A percentile compares a stretch with the other conserved stretches of the same genome.
phyloP scores from a whole-genome alignment of 2,329 filamentous ascomycete species.

The Pochonia chlamydosporia region DNA sequence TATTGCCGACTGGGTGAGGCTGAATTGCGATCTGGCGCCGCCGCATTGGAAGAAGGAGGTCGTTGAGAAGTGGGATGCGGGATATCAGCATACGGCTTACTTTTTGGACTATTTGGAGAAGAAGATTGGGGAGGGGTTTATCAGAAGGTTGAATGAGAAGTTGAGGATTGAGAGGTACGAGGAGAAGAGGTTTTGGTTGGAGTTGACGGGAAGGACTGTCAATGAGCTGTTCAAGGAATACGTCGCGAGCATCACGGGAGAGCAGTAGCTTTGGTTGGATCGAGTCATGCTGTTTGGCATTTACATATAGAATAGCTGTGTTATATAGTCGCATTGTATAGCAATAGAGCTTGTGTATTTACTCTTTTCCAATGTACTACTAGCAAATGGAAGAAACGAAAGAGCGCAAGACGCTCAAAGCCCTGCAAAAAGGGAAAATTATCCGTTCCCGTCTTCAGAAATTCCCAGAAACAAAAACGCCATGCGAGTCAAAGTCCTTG shows the following conservation, averaged over 20 bases:
- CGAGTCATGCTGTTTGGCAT: too few species aligned
- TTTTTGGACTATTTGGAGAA: slow-evolving; percentile 83
- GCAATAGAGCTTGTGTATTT: background rate
- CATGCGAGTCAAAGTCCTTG: too few species aligned
- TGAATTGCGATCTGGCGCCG: slow-evolving; percentile 66
- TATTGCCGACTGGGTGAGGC: slow-evolving; percentile 85
- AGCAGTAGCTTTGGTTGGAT: too few species aligned
- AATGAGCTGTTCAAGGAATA: slow-evolving; percentile 73
- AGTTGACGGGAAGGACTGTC: slow-evolving; percentile 61
- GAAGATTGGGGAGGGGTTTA: slow-evolving; percentile 52
- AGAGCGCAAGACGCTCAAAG: background rate
- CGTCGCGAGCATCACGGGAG: slow-evolving; percentile 24
- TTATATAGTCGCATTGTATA: background rate
- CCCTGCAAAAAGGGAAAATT: background rate
- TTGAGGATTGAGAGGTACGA: slow-evolving; percentile 59
- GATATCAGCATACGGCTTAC: slow-evolving; percentile 87
- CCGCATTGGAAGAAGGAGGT: slow-evolving; percentile 72
- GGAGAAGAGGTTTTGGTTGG: slow-evolving; percentile 60
- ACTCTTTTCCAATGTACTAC: background rate
- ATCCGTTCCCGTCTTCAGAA: background rate
- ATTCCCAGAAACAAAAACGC: background rate
- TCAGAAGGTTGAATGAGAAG: slow-evolving; percentile 61
- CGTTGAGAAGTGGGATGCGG: slow-evolving; percentile 69
- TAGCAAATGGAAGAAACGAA: background rate
- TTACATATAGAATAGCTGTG: too few species aligned